Evolutionary conservation across 148 eudicot species (phyloP).

Genomic region (Rhododendron molle): DNA sequence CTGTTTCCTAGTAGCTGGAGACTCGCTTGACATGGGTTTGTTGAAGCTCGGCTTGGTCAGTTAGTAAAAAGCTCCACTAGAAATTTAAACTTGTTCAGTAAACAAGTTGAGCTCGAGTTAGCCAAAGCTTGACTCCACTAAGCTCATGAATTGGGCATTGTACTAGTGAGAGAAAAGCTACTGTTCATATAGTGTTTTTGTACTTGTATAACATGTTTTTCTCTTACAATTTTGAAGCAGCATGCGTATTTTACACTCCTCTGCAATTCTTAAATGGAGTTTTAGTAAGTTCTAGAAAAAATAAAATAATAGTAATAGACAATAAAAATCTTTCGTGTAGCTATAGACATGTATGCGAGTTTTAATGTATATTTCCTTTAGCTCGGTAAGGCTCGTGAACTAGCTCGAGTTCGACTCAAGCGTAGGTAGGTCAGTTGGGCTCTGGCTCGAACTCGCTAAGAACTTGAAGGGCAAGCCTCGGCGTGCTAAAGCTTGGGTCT

Average conservation of each 20-base stretch:
- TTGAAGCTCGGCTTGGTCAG: background rate
- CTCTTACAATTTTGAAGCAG: background rate
- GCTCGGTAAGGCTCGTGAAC: background rate
- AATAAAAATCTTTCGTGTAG: background rate
- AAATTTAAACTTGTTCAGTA: background rate
- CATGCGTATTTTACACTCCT: no score
- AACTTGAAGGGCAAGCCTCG: background rate
- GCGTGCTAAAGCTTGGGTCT: background rate
- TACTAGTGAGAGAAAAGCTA: background rate
- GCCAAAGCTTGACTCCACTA: background rate
- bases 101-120: background rate
- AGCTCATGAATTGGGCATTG: background rate
- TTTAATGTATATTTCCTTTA: background rate
- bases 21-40: background rate
- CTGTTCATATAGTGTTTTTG: background rate
- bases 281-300: background rate
- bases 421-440: background rate
- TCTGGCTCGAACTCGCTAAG: background rate
- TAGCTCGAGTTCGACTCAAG: background rate
- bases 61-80: background rate
- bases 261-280: background rate
- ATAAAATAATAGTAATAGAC: background rate
- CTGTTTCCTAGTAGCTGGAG: background rate
- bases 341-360: background rate
- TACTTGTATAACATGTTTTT: background rate